Base-by-base conservation (phyloP, 805 yeast species). In the Candida alai region DNA sequence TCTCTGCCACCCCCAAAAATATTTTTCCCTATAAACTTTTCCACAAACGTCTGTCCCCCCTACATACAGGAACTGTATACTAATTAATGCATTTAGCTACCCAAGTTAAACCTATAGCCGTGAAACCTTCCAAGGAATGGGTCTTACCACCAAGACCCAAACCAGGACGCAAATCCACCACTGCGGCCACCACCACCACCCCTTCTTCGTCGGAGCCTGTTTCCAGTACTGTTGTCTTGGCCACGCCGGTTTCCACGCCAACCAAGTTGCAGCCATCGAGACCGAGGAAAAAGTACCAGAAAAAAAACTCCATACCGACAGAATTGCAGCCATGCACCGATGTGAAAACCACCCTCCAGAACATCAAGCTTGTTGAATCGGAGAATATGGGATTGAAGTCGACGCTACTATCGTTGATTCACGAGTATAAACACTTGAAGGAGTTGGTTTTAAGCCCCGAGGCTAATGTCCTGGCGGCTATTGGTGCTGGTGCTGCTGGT, bases 91-190 rank as follows among this genome's bases (percentile, higher is more conserved):
- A 26, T 26, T 19, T 26, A 26, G 28, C 10, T 14, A 26, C 19
- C 17, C 19, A 26, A 14, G 28, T 16, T 6, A 26, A 19, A 13
- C 32, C 32, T 14, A 19, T 29, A 13, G 16, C 22, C 11, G 32
- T 78, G 13, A 71, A 72, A 41, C 76, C 83, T 2, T 70, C 78
- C 7, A 72, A 66, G 32, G 78, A 73, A 40, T 76, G 81, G 80
- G 79, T 50, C 3, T 52, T 76, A 27, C 81, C 81, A 4, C 80
- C 81, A 6, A 57, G 81, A 37, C 81, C 80, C 4, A 73, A 75
- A 45, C 81, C 81, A 0, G 81, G 81, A 4, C 49, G 68, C 38
- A 78, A 78, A 55, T 83, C 83, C 10, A n/a, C n/a, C n/a, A n/a
- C 27, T 13, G 15, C 27, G 15, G 15, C 16, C 27, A 24, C 6